Base-by-base conservation (phyloP, 2,329 filamentous ascomycete genomes). In the Coniella vitis region DNA sequence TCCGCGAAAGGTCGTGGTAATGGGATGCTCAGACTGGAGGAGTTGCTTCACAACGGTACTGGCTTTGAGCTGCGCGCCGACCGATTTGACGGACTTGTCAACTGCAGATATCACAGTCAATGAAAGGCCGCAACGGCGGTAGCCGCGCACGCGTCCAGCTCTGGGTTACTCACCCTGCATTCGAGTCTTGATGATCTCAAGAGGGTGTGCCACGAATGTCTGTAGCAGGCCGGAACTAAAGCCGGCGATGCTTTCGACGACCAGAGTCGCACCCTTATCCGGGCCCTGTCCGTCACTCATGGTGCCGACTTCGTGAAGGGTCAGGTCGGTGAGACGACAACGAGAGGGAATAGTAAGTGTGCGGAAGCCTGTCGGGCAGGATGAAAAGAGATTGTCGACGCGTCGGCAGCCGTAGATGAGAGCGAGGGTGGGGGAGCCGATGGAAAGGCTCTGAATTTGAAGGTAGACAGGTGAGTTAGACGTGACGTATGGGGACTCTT, bases 131-230 rank as follows among this genome's bases (percentile, higher is more conserved):
- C 10, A 2, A 13, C 13, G 13, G 1, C 7, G 3, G 4, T 10
- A 12, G 12, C 13, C 19, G 12, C 16, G 14, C 32, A 39, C n/a
- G 4, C 19, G 17, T 8, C 12, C 25, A 8, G 3, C 2, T 7
- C 13, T 7, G 16, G 14, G 25, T n/a, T n/a, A 21, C 71, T 51
- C 71, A 90, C 87, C 83, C 71, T 98, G 93, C 63, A 98, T 82
- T 55, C 93, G 86, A 53, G 91, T 97, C 75, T 98, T 98, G 64
- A 97, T 83, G 55, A 98, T 83, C 69, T 98, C 93, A 52, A 98
- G 81, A 29, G 93, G 93, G 64, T 97, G 91, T 45, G 93, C 86
- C 49, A 83, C 84, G 42, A 97, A 75, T 20, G 93, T 97, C 46
- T 90, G 86, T 58, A 90, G 78, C 49, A 89, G 78, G 54, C 93